Conservation (phyloP, 768 basidiomycete genomes). For the Cubamyces lactineus region DNA sequence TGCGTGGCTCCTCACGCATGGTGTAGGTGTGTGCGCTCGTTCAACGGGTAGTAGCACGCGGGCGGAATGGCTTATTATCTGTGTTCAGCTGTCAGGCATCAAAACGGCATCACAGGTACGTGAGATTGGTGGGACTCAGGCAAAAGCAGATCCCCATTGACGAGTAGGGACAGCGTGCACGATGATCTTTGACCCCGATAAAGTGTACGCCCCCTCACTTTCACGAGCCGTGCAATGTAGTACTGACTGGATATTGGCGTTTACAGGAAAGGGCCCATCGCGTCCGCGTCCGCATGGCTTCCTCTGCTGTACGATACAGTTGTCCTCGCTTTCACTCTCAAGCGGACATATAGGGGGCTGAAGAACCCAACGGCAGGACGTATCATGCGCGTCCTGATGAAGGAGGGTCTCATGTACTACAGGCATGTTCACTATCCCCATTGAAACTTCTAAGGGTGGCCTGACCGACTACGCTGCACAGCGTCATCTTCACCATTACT, state of each 20-base stretch:
- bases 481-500: constrained; percentile 44
- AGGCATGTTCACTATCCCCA: constrained; percentile 27
- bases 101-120: constrained; percentile 25
- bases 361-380: constrained; percentile 24
- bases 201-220: constrained; percentile 3
- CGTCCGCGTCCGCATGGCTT: constrained; percentile 45
- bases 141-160: background rate
- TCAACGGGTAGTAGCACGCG: background rate
- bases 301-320: constrained; percentile 45
- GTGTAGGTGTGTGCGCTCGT: constrained; percentile 44
- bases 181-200: constrained; percentile 40
- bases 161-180: constrained; percentile 39
- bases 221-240: background rate
- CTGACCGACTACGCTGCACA: constrained; percentile 20
- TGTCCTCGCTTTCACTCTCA: constrained; percentile 39
- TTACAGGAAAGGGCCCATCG: constrained; percentile 19
- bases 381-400: constrained; percentile 33
- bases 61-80: background rate
- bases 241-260: background rate
- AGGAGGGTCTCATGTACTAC: constrained; percentile 42
- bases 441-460: background rate
- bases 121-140: background rate
- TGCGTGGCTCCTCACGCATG: constrained; percentile 56
- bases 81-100: constrained; percentile 23
- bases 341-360: constrained; percentile 34